These are phyloP conservation scores for Astrephomene gubernaculifera DNA, from an alignment of 139 green algal species.

Conservation along the genomic window DNA sequence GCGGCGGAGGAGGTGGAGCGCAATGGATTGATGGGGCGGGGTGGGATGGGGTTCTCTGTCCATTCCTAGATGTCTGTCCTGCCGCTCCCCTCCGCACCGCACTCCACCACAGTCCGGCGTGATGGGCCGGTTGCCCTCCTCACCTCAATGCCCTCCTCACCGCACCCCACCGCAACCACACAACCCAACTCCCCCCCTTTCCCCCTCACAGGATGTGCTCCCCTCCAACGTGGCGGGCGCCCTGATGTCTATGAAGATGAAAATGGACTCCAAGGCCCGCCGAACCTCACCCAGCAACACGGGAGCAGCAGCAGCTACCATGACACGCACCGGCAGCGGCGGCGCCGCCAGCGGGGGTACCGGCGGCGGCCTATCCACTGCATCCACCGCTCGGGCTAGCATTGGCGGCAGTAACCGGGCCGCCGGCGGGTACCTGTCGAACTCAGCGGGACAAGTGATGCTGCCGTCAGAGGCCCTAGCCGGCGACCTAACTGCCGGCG, in stretches of 20 bases:
- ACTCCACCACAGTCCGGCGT: too few species aligned
- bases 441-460: neutral
- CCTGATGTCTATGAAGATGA: slow-evolving; percentile 15
- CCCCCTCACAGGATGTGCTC: slow-evolving; percentile 27
- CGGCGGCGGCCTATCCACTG: neutral
- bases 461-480: neutral
- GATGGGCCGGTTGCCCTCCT: too few species aligned
- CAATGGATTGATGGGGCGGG: too few species aligned
- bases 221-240: slow-evolving; percentile 38
- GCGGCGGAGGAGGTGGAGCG: too few species aligned
- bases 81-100: too few species aligned
- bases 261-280: neutral
- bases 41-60: too few species aligned
- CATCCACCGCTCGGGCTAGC: too few species aligned
- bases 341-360: neutral
- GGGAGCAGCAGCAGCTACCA: too few species aligned
- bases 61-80: too few species aligned
- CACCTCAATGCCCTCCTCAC: too few species aligned
- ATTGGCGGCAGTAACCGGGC: too few species aligned
- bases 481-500: neutral
- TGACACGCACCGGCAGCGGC: neutral
- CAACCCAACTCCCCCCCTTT: neutral
- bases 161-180: too few species aligned
- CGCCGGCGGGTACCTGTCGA: neutral
- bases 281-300: neutral